Base-by-base conservation (phyloP, 176 grass and related monocot genomes). In the Paspalum notatum region DNA sequence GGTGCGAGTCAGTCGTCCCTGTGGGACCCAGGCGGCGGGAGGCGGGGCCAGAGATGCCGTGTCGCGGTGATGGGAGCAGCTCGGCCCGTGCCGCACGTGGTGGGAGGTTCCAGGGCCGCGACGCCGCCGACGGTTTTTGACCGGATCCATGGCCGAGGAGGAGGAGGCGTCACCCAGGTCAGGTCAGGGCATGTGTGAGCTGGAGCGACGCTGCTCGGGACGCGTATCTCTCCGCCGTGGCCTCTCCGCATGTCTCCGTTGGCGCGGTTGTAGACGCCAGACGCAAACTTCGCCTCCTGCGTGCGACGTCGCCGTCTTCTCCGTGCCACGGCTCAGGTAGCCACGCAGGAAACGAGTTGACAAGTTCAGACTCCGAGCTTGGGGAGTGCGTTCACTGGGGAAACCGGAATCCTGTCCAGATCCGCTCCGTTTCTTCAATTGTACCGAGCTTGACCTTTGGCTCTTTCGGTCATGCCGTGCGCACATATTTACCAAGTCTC, bases 61-160 rank as follows among this genome's bases (percentile, higher is more conserved):
- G 86, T 79, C 86, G 75, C 86, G n/a, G 60, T 48, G 66, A 27
- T 73, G 86, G 86, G 86, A 68, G 75, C 86, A 88, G 75, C 50
- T 60, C 68, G 75, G 80, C 21, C 75, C 86, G 68, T 24, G 50
- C 49, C 67, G 60, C 86, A 84, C 80, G 75, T 88, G 75, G 67
- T 61, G 50, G 42, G 26, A 78, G 57, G 67, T 42, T 60, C 16
- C 4, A 16, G 40, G 6, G 50, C 49, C 76, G 14, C 27, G 14
- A 45, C 58, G 66, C 58, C 58, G 59, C 74, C 74, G 49, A 50
- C 66, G 66, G n/a, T 83, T 58, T 77, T 66, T 83, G 74, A 83
- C 59, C 59, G 59, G 67, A 43, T 73, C 26, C 43, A 20, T 65
- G 65, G 56, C 5, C 10, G 40, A 49, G 14, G 72, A 47, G 11